Base-by-base conservation (phyloP, 1,284 basidiomycete genomes). In the Ceratobasidium papillatum region DNA sequence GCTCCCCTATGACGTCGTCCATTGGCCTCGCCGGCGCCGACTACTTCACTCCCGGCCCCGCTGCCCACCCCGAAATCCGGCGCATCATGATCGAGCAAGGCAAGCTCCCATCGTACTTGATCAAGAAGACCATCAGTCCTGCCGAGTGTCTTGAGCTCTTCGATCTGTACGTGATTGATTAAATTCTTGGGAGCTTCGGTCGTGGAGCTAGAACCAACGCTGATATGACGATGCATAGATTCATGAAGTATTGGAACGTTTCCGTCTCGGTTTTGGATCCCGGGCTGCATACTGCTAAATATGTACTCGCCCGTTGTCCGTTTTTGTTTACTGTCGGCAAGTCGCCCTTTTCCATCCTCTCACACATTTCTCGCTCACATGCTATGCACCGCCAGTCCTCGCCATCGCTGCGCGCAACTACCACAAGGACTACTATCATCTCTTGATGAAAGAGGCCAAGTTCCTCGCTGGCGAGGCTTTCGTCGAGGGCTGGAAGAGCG, bases 181-280 rank as follows among this genome's bases (percentile, higher is more conserved):
- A 27, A 25, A 30, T 25, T 3, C 38, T 66, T 56, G 8, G 56
- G 59, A 19, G 2, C 25, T 12, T 41, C 41, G n/a, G n/a, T 3
- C 5, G 61, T 43, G 61, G 61, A 63, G 61, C 61, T n/a, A 32
- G 49, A 27, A 49, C 19, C n/a, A 19, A 5, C 1, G 27, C 36
- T 47, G 54, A 51, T 36, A 47, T 49, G 52, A 59, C n/a, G 22
- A 38, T 25, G 32, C 36, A 22, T 36, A 71, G 68, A 25, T 71
- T 71, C 25, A 71, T 71, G 68, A 45, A 47, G 38, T 30, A 49
- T n/a, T 71, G 68, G 68, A 71, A 71, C 34, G 56, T 71, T 1
- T 71, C 68, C 11, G 66, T 69, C 22, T 69, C 66, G 32, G 66
- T 71, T 54, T 38, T 71, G 22, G 68, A 71, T 51, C 68, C 56